A percentile compares a stretch with the other conserved stretches of the same genome.
Evolutionary conservation across 768 basidiomycete species (phyloP).

Genomic region (Ramaria sp.): DNA sequence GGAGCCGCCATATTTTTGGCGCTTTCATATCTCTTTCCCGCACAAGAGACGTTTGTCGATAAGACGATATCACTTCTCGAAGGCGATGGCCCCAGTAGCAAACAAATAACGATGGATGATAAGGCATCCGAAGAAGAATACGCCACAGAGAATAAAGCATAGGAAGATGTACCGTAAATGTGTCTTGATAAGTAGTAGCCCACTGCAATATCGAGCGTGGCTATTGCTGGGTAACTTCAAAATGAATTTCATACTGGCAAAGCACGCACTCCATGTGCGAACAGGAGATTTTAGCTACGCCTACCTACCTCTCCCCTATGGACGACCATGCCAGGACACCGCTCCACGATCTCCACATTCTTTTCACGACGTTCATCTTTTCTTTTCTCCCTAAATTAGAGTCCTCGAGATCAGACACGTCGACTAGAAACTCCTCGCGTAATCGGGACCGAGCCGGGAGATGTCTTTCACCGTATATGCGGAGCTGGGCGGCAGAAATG

Average conservation of each 20-base stretch:
- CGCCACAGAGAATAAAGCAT: no score
- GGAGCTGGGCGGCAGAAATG: constrained; percentile 56
- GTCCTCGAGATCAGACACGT: constrained; percentile 75
- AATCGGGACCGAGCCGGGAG: constrained; percentile 51
- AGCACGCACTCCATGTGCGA: no score
- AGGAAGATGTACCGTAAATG: no score
- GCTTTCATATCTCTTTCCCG: constrained; percentile 27
- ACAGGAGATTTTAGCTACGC: no score
- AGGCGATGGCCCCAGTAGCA: no score
- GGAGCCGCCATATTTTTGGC: constrained; percentile 24
- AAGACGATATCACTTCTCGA: constrained; percentile 12
- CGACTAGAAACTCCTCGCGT: constrained; percentile 75
- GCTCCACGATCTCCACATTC: constrained; percentile 90
- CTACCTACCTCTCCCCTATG: constrained; percentile 12
- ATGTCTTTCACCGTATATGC: constrained; percentile 48
- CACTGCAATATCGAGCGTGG: no score
- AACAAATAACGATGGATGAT: no score
- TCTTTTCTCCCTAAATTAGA: constrained; percentile 54
- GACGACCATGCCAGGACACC: constrained; percentile 49
- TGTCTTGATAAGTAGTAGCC: no score
- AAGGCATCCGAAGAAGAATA: no score
- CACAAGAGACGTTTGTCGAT: constrained; percentile 25
- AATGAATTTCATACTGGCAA: no score
- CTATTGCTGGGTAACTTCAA: no score
- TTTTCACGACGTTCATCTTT: constrained; percentile 66